phyloP scores from a whole-genome alignment of 1,139 yeast genomes.

The Debaryomycetaceae sp. region DNA sequence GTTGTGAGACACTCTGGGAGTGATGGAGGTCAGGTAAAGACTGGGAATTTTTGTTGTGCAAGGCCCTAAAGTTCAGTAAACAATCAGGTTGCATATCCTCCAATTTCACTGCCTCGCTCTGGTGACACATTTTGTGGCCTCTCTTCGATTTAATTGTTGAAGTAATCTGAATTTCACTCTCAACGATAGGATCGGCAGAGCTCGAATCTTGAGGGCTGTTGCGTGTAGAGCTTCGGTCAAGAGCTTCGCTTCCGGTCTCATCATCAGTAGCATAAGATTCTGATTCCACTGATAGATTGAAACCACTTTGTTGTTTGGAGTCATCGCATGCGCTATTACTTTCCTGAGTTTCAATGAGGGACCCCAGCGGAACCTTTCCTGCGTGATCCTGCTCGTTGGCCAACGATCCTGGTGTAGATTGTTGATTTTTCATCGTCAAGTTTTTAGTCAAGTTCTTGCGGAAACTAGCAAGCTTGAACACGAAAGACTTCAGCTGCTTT shows the following conservation, averaged over 20 bases:
- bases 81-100: too few relatives aligned
- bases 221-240: too few relatives aligned
- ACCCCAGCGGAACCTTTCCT: conserved; percentile 3
- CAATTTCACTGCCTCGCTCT: not conserved
- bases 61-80: too few relatives aligned
- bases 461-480: conserved; percentile 64
- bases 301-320: too few relatives aligned
- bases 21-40: conserved; percentile 10
- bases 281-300: conserved; percentile 11
- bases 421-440: conserved; percentile 47
- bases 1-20: conserved; percentile 2
- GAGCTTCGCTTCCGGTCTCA: too few relatives aligned
- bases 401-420: too few relatives aligned
- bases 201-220: too few relatives aligned
- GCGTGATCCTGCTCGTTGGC: too few relatives aligned
- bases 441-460: conserved; percentile 53
- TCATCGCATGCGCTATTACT: not conserved
- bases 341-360: conserved; percentile 7
- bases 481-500: conserved; percentile 63
- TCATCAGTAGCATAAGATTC: conserved; percentile 11
- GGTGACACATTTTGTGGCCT: too few relatives aligned
- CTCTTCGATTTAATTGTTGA: conserved; percentile 21
- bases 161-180: conserved; percentile 16
- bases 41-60: conserved; percentile 7
- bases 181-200: conserved; percentile 8